Base-by-base conservation (phyloP, 163 green algal species). In the Prototheca cutis region DNA sequence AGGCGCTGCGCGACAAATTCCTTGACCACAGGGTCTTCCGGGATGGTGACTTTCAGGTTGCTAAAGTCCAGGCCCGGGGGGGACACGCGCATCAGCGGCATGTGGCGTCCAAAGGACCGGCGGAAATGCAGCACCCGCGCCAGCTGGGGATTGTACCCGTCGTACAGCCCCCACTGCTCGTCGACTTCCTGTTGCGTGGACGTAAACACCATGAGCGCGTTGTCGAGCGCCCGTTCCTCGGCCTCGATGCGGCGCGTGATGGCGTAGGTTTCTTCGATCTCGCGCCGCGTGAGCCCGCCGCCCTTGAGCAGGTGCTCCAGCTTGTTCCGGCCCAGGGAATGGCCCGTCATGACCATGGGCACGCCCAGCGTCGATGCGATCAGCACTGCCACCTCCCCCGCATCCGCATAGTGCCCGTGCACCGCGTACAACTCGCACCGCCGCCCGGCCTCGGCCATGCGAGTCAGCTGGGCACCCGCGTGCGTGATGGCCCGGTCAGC, bases 371-470 rank as follows among this genome's bases (percentile, higher is more conserved):
- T 82, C 53, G 69, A 73, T 18, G 74, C 67, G 60, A 96, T 80
- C n/a, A 89, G 67, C 17, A 86, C 76, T 10, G 88, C 87, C 40
- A 82, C 84, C 69, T 94, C 82, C 25, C 85, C 89, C 15, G 90
- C 90, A 60, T 97, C 90, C 3, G 90, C 90, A 66, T 97, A 97
- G 71, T 97, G 90, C 13, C 90, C 90, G 64, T 97, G 90, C 51
- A 97, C 80, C 5, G 74, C 77, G 65, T 93, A 94, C 63, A 96
- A 72, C 75, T 91, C 80, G 48, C 84, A 87, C 33, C 75, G 67
- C 29, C 84, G 68, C 2, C 83, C 74, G 13, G 49, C 55, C 28
- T 80, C 79, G n/a, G 75, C 60, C 68, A 95, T 80, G 18, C 45
- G 55, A 2, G 63, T 66, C 48, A 95, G 77, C 58, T 73, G 94